A percentile compares a stretch with the other conserved stretches of the same genome.
phyloP scores from a whole-genome alignment of 75 land plant genomes.

The Sequoiadendron giganteum region DNA sequence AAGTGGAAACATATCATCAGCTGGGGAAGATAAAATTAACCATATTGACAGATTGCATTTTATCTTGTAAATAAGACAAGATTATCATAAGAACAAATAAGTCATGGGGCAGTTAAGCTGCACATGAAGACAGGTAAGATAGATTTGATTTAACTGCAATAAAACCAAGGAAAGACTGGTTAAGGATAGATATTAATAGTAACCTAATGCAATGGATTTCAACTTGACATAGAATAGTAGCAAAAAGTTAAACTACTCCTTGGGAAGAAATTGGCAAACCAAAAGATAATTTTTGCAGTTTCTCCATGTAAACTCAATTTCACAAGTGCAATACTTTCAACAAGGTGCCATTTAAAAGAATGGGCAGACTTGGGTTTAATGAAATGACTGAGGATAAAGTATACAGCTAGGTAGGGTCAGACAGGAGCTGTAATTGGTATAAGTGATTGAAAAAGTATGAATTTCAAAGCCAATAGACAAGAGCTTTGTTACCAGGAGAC shows the following conservation, averaged over 20 bases:
- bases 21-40: neutral
- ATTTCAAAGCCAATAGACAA: neutral
- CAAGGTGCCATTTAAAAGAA: neutral
- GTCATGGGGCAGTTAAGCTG: neutral
- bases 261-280: too few relatives aligned
- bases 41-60: neutral
- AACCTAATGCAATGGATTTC: neutral
- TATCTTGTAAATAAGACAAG: neutral
- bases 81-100: neutral
- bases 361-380: neutral
- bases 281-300: too few relatives aligned
- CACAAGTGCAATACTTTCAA: neutral
- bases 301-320: neutral
- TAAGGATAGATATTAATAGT: neutral
- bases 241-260: too few relatives aligned
- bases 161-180: neutral
- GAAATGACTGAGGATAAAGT: neutral
- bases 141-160: neutral
- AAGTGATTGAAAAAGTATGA: neutral
- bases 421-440: neutral
- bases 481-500: neutral
- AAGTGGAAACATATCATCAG: neutral
- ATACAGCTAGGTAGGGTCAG: neutral
- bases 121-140: neutral
- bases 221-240: too few relatives aligned